Evolutionary conservation across 2,329 filamentous ascomycete species (phyloP).

Genomic region (Dactylellina haptotyla): DNA sequence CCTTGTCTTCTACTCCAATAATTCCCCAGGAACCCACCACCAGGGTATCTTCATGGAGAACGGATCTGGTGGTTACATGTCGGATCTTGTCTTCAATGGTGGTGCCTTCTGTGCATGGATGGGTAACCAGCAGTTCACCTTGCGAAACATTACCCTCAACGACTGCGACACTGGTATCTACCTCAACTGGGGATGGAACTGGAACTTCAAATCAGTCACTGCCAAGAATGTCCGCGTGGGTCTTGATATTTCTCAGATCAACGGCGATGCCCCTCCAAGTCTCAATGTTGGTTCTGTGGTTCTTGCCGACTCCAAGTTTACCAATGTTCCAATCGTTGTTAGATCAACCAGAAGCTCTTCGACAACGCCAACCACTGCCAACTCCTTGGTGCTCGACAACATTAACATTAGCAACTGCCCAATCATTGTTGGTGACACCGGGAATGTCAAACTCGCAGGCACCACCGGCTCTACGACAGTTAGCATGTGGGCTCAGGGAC

Average conservation of each 20-base stretch:
- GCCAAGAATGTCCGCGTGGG: constrained; percentile 80
- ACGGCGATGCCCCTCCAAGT: background rate
- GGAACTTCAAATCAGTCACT: constrained; percentile 74
- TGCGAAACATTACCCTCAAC: constrained; percentile 81
- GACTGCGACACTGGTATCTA: constrained; percentile 82
- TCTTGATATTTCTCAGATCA: constrained; percentile 72
- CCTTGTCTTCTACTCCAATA: constrained; percentile 65
- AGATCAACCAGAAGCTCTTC: constrained; percentile 77
- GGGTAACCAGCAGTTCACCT: constrained; percentile 74
- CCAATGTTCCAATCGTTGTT: constrained; percentile 78
- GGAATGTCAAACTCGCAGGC: constrained; percentile 61
- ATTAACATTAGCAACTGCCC: constrained; percentile 69
- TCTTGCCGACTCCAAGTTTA: constrained; percentile 81
- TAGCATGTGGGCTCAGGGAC: constrained; percentile 31
- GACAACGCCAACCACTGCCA: constrained; percentile 66
- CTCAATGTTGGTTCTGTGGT: constrained; percentile 85
- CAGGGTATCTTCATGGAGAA: constrained; percentile 72
- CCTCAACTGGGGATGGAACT: constrained; percentile 87
- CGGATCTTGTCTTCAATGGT: constrained; percentile 83
- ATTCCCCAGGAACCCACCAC: constrained; percentile 60
- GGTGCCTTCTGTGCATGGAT: constrained; percentile 71
- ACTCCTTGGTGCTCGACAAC: constrained; percentile 71
- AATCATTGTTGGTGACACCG: constrained; percentile 86
- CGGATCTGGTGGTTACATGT: constrained; percentile 80
- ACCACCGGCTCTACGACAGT: constrained; percentile 17